These are phyloP conservation scores for Penicillium sp. DNA, from an alignment of 2,329 filamentous ascomycete species.

Conservation along the genomic window DNA sequence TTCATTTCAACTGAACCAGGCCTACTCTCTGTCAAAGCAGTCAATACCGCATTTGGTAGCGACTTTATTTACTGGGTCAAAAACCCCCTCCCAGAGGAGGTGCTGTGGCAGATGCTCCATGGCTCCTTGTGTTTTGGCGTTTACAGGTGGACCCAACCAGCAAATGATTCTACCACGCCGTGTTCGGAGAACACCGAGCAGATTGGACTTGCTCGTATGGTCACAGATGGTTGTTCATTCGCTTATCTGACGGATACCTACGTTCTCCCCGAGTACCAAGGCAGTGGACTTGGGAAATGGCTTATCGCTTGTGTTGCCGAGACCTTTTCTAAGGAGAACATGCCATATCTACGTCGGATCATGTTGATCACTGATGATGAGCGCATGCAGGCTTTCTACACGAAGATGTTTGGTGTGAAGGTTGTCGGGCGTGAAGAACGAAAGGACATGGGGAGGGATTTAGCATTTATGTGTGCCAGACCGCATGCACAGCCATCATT, in stretches of 20 bases:
- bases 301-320: conserved; percentile 62
- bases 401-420: conserved; percentile 22
- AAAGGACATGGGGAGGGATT: conserved; percentile 13
- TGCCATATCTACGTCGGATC: conserved; percentile 60
- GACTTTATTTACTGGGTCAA: conserved; percentile 21
- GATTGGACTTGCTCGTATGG: conserved; percentile 60
- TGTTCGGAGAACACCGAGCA: conserved; percentile 30
- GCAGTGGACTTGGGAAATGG: conserved; percentile 63
- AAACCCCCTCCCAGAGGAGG: conserved; percentile 15
- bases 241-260: conserved; percentile 70
- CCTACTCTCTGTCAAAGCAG: conserved; percentile 17
- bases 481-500: conserved; percentile 5
- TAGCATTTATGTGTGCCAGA: conserved; percentile 22
- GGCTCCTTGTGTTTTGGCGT: conserved; percentile 23
- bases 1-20: conserved; percentile 21
- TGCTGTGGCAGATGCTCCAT: conserved; percentile 20
- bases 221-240: conserved; percentile 69
- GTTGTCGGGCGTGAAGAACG: conserved; percentile 21
- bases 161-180: conserved; percentile 1
- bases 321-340: conserved; percentile 46
- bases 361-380: conserved; percentile 45
- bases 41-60: conserved; percentile 18
- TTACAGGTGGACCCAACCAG: conserved; percentile 10
- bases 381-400: conserved; percentile 21
- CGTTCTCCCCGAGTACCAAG: conserved; percentile 58